These are phyloP conservation scores for Tricholoma saponaceum DNA, from an alignment of 768 basidiomycete species.

Conservation along the genomic window DNA sequence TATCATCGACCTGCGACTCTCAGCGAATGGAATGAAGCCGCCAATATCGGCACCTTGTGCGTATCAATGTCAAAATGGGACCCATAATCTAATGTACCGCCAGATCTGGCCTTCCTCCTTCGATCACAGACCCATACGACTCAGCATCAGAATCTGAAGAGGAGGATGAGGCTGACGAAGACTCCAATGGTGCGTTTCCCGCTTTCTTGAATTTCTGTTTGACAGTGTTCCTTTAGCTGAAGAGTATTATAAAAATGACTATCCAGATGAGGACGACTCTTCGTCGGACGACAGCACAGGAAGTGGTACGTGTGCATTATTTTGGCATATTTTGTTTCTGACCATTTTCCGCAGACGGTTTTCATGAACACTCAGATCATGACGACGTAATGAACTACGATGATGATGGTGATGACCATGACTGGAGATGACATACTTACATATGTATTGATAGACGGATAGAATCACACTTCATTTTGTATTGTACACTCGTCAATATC, in stretches of 20 bases:
- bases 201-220: background rate
- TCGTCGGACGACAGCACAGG: slow-evolving; percentile 33
- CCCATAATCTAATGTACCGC: background rate
- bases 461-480: background rate
- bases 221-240: slow-evolving; percentile 45
- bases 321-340: slow-evolving; percentile 2
- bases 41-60: slow-evolving; percentile 63
- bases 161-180: slow-evolving; percentile 78
- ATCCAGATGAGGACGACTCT: slow-evolving; percentile 65
- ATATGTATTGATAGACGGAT: background rate
- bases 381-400: slow-evolving; percentile 35
- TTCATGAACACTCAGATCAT: slow-evolving; percentile 50
- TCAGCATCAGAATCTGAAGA: slow-evolving; percentile 62
- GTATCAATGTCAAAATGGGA: slow-evolving; percentile 17
- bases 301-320: slow-evolving; percentile 26
- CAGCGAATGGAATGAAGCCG: slow-evolving; percentile 55
- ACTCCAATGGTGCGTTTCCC: slow-evolving; percentile 64
- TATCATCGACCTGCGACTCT: slow-evolving; percentile 63
- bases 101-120: slow-evolving; percentile 64
- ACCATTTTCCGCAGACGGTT: slow-evolving; percentile 39
- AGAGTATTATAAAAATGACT: slow-evolving; percentile 83
- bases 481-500: background rate
- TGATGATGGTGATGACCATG: slow-evolving; percentile 23
- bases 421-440: slow-evolving; percentile 6
- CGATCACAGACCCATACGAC: slow-evolving; percentile 50